Conservation (phyloP, 306 rosid genomes). For the Prunus mira region DNA sequence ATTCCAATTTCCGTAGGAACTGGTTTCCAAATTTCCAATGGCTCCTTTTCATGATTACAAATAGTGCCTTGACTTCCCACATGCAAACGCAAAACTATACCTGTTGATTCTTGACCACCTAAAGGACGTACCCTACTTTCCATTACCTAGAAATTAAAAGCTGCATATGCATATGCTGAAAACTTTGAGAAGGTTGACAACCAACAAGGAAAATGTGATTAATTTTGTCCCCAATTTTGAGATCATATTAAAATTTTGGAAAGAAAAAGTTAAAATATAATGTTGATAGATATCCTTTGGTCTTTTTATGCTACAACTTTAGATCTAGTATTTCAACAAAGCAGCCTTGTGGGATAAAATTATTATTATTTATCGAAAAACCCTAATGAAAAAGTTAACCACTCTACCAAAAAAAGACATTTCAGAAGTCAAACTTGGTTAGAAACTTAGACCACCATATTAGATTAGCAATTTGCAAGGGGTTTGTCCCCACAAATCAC, state of each 20-base stretch:
- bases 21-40: background rate
- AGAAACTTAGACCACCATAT: background rate
- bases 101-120: too few species aligned
- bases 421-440: conserved; percentile 4
- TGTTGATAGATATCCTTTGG: too few species aligned
- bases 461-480: conserved; percentile 1
- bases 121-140: too few species aligned
- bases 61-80: background rate
- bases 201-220: background rate
- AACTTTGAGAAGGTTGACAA: background rate
- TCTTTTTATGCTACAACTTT: too few species aligned
- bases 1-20: background rate
- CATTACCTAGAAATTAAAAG: too few species aligned
- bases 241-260: too few species aligned
- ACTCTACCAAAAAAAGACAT: conserved; percentile 3
- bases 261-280: too few species aligned
- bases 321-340: background rate
- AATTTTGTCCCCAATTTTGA: background rate
- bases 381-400: background rate
- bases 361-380: background rate
- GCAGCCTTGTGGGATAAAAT: background rate
- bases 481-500: background rate
- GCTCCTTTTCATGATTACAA: too few species aligned
- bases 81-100: background rate
- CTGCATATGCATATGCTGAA: background rate